Evolutionary conservation across 1,284 basidiomycete genomes (phyloP).

Genomic region (Malassezia globosa): DNA sequence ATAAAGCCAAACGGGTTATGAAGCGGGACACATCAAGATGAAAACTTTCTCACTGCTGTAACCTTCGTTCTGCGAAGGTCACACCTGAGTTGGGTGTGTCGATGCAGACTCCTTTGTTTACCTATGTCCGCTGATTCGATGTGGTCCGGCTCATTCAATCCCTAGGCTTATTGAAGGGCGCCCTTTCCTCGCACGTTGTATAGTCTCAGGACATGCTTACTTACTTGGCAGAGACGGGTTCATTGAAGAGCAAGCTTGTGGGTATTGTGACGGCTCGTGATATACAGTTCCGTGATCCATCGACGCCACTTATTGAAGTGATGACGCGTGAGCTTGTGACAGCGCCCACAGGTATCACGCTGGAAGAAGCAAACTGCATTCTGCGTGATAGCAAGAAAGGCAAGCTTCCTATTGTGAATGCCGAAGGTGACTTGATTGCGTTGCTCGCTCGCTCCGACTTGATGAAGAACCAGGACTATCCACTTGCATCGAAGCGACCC

Average conservation of each 20-base stretch:
- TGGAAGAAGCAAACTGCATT: conserved; percentile 83
- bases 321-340: conserved; percentile 59
- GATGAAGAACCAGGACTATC: conserved; percentile 95
- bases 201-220: conserved; percentile 9
- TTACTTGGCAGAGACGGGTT: conserved; percentile 66
- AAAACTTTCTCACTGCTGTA: conserved; percentile 51
- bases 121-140: conserved; percentile 49
- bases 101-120: conserved; percentile 56
- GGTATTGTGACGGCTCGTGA: conserved; percentile 96
- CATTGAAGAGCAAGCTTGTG: conserved; percentile 74
- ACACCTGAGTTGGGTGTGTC: conserved; percentile 57
- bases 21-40: too few species aligned
- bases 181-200: not conserved
- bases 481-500: conserved; percentile 82
- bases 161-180: too few species aligned
- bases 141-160: too few species aligned
- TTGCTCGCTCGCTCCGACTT: conserved; percentile 67
- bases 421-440: conserved; percentile 34
- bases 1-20: too few species aligned
- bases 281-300: conserved; percentile 74
- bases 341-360: conserved; percentile 52
- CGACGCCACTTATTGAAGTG: conserved; percentile 63
- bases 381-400: conserved; percentile 95
- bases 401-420: conserved; percentile 59
- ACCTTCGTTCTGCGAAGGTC: conserved; percentile 81